Percentiles rank a stretch among this genome's conserved stretches.
Evolutionary conservation across 805 yeast species (phyloP).

Genomic region (Metschnikowia shivogae): DNA sequence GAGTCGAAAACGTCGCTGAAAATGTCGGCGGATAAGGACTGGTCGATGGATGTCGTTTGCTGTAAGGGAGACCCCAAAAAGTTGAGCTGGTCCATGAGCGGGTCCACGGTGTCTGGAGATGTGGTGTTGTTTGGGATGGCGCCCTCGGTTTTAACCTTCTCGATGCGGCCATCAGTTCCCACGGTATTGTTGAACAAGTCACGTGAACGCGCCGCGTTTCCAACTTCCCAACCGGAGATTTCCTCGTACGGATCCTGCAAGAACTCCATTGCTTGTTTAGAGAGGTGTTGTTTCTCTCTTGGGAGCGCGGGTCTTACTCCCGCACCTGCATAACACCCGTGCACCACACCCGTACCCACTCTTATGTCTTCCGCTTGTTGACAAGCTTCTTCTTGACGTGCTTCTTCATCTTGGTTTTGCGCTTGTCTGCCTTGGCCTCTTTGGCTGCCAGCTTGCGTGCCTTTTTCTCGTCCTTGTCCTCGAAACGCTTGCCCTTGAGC

Average conservation of each 20-base stretch:
- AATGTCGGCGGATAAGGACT: conserved; percentile 5
- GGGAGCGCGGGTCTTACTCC: neutral
- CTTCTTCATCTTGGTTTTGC: conserved; percentile 79
- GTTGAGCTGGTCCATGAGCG: conserved; percentile 16
- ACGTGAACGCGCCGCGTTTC: too few relatives aligned
- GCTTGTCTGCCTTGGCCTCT: conserved; percentile 71
- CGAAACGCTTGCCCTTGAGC: conserved; percentile 68
- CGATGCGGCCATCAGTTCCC: too few relatives aligned
- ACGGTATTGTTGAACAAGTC: too few relatives aligned
- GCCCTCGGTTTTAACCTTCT: too few relatives aligned
- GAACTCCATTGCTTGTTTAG: conserved; percentile 9
- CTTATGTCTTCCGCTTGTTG: conserved; percentile 35
- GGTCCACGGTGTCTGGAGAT: conserved; percentile 7
- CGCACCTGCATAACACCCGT: neutral
- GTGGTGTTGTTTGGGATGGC: too few relatives aligned
- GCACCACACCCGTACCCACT: neutral
- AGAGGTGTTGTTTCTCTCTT: neutral
- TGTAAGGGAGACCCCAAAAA: conserved; percentile 17
- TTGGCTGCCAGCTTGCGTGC: conserved; percentile 72
- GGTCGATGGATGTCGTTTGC: conserved; percentile 7
- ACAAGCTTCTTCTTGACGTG: conserved; percentile 74
- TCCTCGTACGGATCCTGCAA: conserved; percentile 12
- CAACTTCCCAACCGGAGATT: neutral
- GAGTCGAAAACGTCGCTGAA: conserved; percentile 1
- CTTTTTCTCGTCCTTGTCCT: conserved; percentile 75